Conservation (phyloP, 2,329 filamentous ascomycete genomes). For the Didymellaceae sp. region DNA sequence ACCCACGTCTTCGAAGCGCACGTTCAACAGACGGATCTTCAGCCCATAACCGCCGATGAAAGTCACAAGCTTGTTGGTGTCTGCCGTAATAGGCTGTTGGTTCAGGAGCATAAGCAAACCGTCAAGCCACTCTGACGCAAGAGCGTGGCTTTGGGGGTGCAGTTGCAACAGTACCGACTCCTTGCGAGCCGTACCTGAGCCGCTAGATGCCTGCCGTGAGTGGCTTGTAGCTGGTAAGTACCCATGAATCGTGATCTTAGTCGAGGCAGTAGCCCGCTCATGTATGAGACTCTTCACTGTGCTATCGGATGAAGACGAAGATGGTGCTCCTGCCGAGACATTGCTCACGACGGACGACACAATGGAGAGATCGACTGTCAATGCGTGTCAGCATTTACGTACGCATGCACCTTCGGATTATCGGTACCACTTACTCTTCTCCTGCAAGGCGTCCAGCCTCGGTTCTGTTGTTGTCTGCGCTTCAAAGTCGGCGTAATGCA, state of each 20-base stretch:
- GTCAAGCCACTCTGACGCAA: slow-evolving; percentile 96
- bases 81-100: slow-evolving; percentile 94
- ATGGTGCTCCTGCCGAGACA: slow-evolving; percentile 69
- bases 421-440: slow-evolving; percentile 66
- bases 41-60: slow-evolving; percentile 89
- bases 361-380: slow-evolving; percentile 75
- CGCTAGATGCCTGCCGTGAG: slow-evolving; percentile 39
- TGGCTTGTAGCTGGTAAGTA: slow-evolving; percentile 55
- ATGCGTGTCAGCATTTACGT: slow-evolving; percentile 37
- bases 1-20: slow-evolving; percentile 80
- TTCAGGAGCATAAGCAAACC: slow-evolving; percentile 93
- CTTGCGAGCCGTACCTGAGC: slow-evolving; percentile 49
- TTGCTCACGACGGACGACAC: slow-evolving; percentile 96
- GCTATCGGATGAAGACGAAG: slow-evolving; percentile 56
- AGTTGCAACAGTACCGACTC: slow-evolving; percentile 84
- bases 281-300: slow-evolving; percentile 50
- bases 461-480: slow-evolving; percentile 69
- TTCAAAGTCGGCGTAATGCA: slow-evolving; percentile 89
- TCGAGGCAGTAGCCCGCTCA: slow-evolving; percentile 58
- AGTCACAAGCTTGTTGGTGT: slow-evolving; percentile 88
- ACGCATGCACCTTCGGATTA: slow-evolving; percentile 16
- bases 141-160: slow-evolving; percentile 77
- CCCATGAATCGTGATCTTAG: slow-evolving; percentile 91
- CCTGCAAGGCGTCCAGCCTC: slow-evolving; percentile 72
- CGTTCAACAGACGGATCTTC: slow-evolving; percentile 90